Conservation (phyloP, 163 green algal genomes). For the Scenedesmus sp. region DNA sequence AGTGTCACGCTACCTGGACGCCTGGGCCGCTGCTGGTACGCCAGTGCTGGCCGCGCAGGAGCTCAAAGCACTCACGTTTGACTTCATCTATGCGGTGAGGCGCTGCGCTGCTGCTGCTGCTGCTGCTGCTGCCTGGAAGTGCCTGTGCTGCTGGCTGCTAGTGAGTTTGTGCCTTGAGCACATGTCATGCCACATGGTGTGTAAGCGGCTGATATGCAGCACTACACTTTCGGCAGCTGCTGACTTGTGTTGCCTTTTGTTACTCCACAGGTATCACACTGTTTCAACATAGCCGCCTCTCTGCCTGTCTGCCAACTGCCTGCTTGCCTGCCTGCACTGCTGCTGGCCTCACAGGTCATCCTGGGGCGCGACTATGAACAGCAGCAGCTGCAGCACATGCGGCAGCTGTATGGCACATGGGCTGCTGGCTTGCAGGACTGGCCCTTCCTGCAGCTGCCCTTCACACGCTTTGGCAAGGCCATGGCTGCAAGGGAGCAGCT, state of each 20-base stretch:
- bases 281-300: not conserved
- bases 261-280: not conserved
- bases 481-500: constrained; percentile 15
- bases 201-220: too few relatives aligned
- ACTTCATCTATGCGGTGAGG: constrained; percentile 28
- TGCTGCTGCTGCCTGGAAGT: too few relatives aligned
- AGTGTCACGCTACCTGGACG: not conserved
- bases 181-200: not conserved
- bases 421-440: not conserved
- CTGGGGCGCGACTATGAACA: not conserved
- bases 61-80: constrained; percentile 12
- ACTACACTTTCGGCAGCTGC: not conserved
- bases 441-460: constrained; percentile 37
- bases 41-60: not conserved
- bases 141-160: too few relatives aligned
- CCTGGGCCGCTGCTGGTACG: not conserved
- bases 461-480: constrained; percentile 33
- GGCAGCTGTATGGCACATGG: constrained; percentile 23
- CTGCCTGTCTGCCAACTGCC: too few relatives aligned
- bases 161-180: not conserved
- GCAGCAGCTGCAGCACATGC: constrained; percentile 18
- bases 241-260: not conserved
- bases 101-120: not conserved
- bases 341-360: not conserved
- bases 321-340: not conserved